Base-by-base conservation (phyloP, 1,284 basidiomycete genomes). In the Takashimella tepidaria region DNA sequence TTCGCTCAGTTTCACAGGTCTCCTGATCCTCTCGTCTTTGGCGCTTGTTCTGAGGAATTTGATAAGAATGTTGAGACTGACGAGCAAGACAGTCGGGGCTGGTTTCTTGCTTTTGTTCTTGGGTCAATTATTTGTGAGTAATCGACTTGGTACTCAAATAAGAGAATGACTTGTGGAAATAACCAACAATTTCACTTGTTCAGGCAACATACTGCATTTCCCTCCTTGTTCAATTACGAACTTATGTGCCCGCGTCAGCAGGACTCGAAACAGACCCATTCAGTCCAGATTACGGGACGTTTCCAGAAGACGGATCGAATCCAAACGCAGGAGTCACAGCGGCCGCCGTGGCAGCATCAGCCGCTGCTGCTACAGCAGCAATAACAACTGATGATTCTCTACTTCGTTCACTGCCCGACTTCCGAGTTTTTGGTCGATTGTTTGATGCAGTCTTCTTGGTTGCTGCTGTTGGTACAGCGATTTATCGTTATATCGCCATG, bases 161-260 rank as follows among this genome's bases (percentile, higher is more conserved):
- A n/a, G n/a, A n/a, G n/a, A n/a, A n/a, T n/a, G n/a, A n/a, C n/a
- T n/a, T n/a, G n/a, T n/a, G n/a, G n/a, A n/a, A n/a, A n/a, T n/a
- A n/a, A n/a, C n/a, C n/a, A n/a, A n/a, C n/a, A n/a, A n/a, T n/a
- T n/a, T n/a, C 47, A 22, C 23, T 5, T 20, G 22, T 20, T n/a
- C 45, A 74, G 71, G 64, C 74, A 2, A 72, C 72, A 19, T 77
- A 77, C 47, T 66, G 71, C 16, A 70, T 77, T 53, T 74, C 72
- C 19, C 68, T 77, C 3, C 63, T 77, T 3, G 70, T 77, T 21
- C 75, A 77, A 59, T 64, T 76, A 12, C 68, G 75, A 26, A 68
- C 67, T 0, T 70, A 68, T 6, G 57, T 75, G 12, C 73, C 73
- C 0, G 67, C 67, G 4, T 46, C 65, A 12, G 60, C 68, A 4